phyloP scores from a whole-genome alignment of 208 protist genomes.

The Leptomonas pyrrhocoris region DNA sequence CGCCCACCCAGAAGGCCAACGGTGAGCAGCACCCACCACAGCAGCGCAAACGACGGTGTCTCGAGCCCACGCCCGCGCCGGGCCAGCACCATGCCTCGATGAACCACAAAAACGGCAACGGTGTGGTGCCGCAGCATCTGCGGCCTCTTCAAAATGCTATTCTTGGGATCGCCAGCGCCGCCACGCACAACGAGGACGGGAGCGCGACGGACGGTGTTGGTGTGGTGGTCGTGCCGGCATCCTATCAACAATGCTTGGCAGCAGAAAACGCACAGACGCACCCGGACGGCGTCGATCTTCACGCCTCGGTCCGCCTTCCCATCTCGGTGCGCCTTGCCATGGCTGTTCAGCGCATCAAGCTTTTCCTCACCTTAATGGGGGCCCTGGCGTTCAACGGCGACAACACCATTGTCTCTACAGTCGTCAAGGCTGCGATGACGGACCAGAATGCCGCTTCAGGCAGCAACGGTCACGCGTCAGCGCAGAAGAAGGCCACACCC shows the following conservation, averaged over 20 bases:
- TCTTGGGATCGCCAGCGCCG: background rate
- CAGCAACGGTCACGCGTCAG: background rate
- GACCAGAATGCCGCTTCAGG: background rate
- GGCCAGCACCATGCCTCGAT: background rate
- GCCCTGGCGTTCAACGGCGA: conserved; percentile 18
- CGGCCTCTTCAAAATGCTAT: conserved; percentile 18
- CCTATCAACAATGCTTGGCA: conserved; percentile 18
- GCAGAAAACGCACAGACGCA: background rate
- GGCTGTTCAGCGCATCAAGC: conserved; percentile 34
- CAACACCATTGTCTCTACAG: conserved; percentile 10
- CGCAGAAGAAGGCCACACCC: background rate
- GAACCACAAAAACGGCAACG: background rate
- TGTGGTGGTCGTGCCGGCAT: no score
- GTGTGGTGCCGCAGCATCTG: conserved; percentile 1
- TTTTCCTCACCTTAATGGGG: conserved; percentile 19
- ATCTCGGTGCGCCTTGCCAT: conserved; percentile 26
- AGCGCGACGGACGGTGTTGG: no score
- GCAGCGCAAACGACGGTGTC: conserved; percentile 31
- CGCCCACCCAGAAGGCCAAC: background rate
- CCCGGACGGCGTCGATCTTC: background rate
- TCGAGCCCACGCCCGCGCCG: conserved; percentile 9
- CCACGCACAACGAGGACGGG: background rate
- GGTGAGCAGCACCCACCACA: conserved; percentile 6
- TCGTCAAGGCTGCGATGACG: background rate
- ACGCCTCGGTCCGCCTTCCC: conserved; percentile 14